Base-by-base conservation (phyloP, 73 alveolate species). In the Paraurostyla sp. region DNA sequence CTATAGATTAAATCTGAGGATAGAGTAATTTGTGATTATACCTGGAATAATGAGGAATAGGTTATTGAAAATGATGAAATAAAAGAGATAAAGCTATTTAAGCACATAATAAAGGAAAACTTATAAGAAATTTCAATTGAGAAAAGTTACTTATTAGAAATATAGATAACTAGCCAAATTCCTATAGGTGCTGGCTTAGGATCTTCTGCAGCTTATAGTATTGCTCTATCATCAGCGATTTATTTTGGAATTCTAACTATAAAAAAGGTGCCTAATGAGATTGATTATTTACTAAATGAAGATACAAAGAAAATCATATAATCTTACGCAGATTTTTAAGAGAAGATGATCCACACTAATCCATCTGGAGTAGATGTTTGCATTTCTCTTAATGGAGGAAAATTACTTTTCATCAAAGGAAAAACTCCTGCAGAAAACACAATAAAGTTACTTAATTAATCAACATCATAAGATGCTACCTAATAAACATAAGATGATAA, bases 111-210 rank as follows among this genome's bases (percentile, higher is more conserved):
- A 2, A 13, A 36, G 27, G 85, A 69, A 9, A 6, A 27, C 18
- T 7, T 6, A 27, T 13, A 36, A 71, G 11, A 40, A 32, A 41
- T 49, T 71, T 6, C 27, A 23, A 41, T 23, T 20, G 20, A 15
- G 51, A 63, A 60, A 38, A 57, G 42, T 32, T 32, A 36, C 22
- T 62, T 13, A 52, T 18, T 62, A 62, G 32, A 27, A 4, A 62
- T 62, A 9, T 4, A 69, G 9, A 42, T 69, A 9, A 23, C 7
- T n/a, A 69, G 85, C 85, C 23, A 90, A 0, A 69, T 95, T 27
- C 99, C 99, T 9, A 83, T 94, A 20, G 97, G 98, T 36, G 88
- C 94, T 62, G 99, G 99, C 3, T 73, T 96, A 40, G 99, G 99
- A 38, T 90, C 98, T 29, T 92, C 97, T 4, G 96, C 98, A 0